A percentile compares a stretch with the other conserved stretches of the same genome.
These are phyloP conservation scores for Naumovozyma dairenensis DNA, from an alignment of 805 yeast species.

Conservation along the genomic window DNA sequence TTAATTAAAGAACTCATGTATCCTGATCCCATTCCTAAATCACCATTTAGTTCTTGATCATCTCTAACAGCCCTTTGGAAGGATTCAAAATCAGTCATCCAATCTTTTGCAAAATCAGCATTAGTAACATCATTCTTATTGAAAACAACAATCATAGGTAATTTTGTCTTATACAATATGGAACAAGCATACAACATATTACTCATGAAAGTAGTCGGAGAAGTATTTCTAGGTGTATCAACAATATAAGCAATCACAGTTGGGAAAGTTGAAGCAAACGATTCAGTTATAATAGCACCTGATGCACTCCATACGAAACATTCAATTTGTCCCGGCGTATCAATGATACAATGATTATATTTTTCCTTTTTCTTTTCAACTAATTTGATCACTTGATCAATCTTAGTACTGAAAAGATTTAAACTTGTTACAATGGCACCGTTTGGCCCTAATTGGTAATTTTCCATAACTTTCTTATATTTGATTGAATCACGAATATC, in stretches of 20 bases:
- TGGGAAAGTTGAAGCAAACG: conserved; percentile 92
- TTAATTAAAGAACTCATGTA: conserved; percentile 91
- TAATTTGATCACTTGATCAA: conserved; percentile 83
- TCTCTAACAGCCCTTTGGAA: conserved; percentile 71
- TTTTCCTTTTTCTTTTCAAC: conserved; percentile 62
- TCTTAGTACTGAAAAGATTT: conserved; percentile 85
- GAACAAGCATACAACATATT: conserved; percentile 98
- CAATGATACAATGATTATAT: conserved; percentile 68
- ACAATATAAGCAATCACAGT: conserved; percentile 92
- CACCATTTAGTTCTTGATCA: conserved; percentile 56
- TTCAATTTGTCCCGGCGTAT: conserved; percentile 98
- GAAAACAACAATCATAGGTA: conserved; percentile 94
- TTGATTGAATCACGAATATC: conserved; percentile 95
- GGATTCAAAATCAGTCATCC: conserved; percentile 95
- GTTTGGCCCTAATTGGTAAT: conserved; percentile 90
- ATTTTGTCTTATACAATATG: conserved; percentile 84
- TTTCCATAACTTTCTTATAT: conserved; percentile 93
- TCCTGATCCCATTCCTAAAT: conserved; percentile 52
- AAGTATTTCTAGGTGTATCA: conserved; percentile 89
- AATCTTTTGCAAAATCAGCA: conserved; percentile 80
- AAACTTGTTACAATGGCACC: conserved; percentile 96
- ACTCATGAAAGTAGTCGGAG: conserved; percentile 95
- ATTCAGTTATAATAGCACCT: conserved; percentile 92
- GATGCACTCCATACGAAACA: conserved; percentile 98
- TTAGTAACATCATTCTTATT: conserved; percentile 86